Evolutionary conservation across 768 basidiomycete genomes (phyloP), one percentile per base, ranked within the genome.

Genomic region (Tricholoma sp.): DNA sequence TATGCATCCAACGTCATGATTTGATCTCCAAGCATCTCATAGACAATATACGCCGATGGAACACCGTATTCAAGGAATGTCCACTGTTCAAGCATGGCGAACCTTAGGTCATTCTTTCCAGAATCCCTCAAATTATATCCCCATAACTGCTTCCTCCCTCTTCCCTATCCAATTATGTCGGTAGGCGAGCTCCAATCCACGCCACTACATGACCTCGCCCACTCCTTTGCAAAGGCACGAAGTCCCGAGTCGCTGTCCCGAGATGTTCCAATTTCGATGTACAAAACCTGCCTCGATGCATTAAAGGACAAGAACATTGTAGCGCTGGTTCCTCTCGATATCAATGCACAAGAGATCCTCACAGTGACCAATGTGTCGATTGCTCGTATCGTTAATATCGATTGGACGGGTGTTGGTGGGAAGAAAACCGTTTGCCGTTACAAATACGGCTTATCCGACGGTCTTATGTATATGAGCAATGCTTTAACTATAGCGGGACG

Each of bases 331-430:
- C 75, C 75, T 0, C 63, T 65, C 8, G 70, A 72, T 49, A 69
- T 69, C 0, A 57, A 59, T 24, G 74, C 72, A 6, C 59, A 73
- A 28, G 76, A 76, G 53, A 72, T 69, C 0, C 54, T 78, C n/a
- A 57, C 68, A 2, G 36, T 77, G 1, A 76, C 75, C 37, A 75
- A 77, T 56, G 72, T 77, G 18, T 75, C 74, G 28, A 71, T 71
- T 7, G 74, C 74, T 9, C 68, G 72, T 15, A 76, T 76, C 37
- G 42, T 76, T 8, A 73, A 76, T 45, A 57, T 71, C 4, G 74
- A 76, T 51, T 76, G 75, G 76, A 68, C 61, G 15, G 52, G 65
- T 4, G 53, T 73, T 4, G 74, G 75, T 3, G 69, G 66, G 1
- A 59, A 59, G 39, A 61, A 63, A 41, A 77, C 75, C 0, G n/a